Conservation (phyloP, 2,329 filamentous ascomycete species). For the Daldinia eschscholtzii region DNA sequence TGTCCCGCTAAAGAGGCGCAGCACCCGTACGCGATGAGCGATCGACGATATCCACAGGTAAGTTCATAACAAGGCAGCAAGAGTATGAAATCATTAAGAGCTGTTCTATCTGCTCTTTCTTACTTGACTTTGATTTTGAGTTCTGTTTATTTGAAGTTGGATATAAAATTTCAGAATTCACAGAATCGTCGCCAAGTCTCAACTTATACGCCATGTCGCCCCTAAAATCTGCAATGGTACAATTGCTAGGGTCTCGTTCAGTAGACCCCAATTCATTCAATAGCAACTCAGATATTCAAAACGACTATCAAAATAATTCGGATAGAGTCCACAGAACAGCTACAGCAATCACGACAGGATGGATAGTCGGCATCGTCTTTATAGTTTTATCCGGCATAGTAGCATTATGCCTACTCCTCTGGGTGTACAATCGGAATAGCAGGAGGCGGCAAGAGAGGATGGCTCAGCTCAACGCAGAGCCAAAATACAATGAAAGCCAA, state of each 20-base stretch:
- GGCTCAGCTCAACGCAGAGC: conserved; percentile 17
- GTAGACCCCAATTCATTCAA: neutral
- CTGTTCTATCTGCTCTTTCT: neutral
- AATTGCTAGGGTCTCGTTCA: neutral
- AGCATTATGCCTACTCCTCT: conserved; percentile 1
- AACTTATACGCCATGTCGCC: conserved; percentile 5
- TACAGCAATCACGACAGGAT: conserved; percentile 25
- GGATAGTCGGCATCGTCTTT: conserved; percentile 38
- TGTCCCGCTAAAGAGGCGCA: conserved; percentile 10
- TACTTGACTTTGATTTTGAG: neutral
- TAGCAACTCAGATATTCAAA: neutral
- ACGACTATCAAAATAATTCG: neutral
- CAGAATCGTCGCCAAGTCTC: neutral
- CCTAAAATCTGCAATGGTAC: no score
- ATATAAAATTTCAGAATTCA: neutral
- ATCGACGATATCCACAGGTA: conserved; percentile 7
- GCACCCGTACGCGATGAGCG: neutral
- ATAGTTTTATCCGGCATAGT: conserved; percentile 11
- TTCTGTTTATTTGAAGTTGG: neutral
- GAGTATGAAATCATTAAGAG: conserved; percentile 7
- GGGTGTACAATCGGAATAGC: conserved; percentile 18
- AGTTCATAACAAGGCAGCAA: conserved; percentile 4
- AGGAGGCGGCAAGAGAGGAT: conserved; percentile 15
- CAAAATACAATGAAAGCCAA: conserved; percentile 1
- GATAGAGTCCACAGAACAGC: conserved; percentile 16